Evolutionary conservation across 805 yeast genomes (phyloP).

Genomic region (Wickerhamomyces strasburgensis): DNA sequence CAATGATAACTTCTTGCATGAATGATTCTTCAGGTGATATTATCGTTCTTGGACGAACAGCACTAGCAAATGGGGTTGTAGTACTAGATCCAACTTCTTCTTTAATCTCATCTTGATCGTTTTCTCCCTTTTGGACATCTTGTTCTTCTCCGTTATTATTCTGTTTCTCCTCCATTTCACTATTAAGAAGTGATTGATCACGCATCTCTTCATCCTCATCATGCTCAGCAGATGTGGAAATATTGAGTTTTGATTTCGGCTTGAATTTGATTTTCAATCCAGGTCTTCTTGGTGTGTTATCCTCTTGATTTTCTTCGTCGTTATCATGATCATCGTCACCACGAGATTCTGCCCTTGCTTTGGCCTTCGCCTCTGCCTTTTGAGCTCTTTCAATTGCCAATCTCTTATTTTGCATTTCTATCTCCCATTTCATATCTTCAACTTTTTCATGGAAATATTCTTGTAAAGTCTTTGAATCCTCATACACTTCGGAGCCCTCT

Average conservation of each 20-base stretch:
- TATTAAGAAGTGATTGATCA: no score
- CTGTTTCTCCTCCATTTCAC: slow-evolving; percentile 2
- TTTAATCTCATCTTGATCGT: slow-evolving; percentile 3
- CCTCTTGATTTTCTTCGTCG: no score
- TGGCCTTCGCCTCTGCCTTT: not conserved
- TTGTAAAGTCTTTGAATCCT: slow-evolving; percentile 62
- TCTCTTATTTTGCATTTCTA: slow-evolving; percentile 7
- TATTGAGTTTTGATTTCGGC: not conserved
- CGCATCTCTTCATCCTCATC: slow-evolving; percentile 5
- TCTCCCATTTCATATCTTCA: slow-evolving; percentile 21
- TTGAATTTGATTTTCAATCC: not conserved
- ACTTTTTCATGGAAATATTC: slow-evolving; percentile 43
- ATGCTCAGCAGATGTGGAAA: not conserved
- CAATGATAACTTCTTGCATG: slow-evolving; percentile 26
- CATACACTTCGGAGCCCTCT: slow-evolving; percentile 63
- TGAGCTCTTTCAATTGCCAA: not conserved
- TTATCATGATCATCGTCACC: not conserved
- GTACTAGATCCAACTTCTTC: slow-evolving; percentile 1
- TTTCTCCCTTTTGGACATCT: slow-evolving; percentile 10
- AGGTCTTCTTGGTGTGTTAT: no score
- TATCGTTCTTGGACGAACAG: not conserved
- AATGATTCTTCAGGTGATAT: slow-evolving; percentile 20
- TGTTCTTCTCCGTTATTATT: slow-evolving; percentile 7
- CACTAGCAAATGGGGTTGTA: not conserved
- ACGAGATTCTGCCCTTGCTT: slow-evolving; percentile 1